Conservation (phyloP, 1,139 yeast species). For the Pichia kudriavzevii region DNA sequence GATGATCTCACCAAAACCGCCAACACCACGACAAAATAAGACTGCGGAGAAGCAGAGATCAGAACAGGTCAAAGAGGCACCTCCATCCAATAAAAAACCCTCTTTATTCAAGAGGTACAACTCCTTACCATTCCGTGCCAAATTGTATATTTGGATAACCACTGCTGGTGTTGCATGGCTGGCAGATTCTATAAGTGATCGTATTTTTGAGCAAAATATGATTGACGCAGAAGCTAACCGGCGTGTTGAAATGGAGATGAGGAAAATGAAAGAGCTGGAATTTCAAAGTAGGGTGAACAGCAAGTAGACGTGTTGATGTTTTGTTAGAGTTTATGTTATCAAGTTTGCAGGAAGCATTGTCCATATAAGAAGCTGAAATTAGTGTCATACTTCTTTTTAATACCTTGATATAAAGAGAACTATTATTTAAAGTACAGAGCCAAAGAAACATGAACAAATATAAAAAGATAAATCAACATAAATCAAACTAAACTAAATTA, state of each 20-base stretch:
- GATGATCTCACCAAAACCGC: neutral
- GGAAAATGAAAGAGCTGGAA: conserved; percentile 10
- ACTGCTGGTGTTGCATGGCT: conserved; percentile 25
- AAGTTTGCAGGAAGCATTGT: too few relatives aligned
- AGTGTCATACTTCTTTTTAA: too few relatives aligned
- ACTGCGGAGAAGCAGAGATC: conserved; percentile 3
- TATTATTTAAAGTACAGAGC: too few relatives aligned
- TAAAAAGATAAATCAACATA: too few relatives aligned
- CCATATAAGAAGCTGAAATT: too few relatives aligned
- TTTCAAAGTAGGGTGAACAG: neutral
- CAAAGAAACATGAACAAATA: too few relatives aligned
- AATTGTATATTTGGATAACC: conserved; percentile 24
- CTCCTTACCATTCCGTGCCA: conserved; percentile 23
- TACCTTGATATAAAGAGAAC: too few relatives aligned
- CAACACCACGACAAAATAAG: neutral
- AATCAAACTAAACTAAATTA: too few relatives aligned
- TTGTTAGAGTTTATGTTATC: too few relatives aligned
- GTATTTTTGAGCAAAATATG: conserved; percentile 25
- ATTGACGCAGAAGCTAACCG: conserved; percentile 27
- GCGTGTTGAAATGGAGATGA: conserved; percentile 24
- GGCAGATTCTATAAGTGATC: conserved; percentile 24
- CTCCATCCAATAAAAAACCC: conserved; percentile 3
- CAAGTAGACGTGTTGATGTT: too few relatives aligned
- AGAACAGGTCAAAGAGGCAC: too few relatives aligned
- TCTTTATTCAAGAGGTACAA: conserved; percentile 19